Conservation (phyloP, 306 rosid genomes). For the Cucurbita argyrosperma region DNA sequence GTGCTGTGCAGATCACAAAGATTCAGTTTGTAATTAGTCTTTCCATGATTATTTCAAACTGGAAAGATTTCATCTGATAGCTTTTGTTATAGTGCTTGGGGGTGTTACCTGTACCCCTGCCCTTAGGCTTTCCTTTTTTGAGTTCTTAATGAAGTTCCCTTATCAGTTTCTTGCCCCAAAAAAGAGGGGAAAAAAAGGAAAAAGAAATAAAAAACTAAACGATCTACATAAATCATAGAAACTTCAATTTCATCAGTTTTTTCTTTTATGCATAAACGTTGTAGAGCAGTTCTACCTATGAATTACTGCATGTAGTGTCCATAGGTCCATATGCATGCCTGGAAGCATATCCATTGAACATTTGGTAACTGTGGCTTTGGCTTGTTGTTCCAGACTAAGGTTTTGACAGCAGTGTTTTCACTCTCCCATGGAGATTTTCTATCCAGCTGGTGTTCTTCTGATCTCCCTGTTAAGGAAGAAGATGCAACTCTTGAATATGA, state of each 20-base stretch:
- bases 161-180: neutral
- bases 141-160: neutral
- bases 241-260: neutral
- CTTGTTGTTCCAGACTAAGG: constrained; percentile 63
- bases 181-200: too few relatives aligned
- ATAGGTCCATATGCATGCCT: neutral
- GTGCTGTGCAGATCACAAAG: neutral
- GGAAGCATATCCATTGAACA: constrained; percentile 5
- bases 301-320: constrained; percentile 14
- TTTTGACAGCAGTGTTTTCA: constrained; percentile 73
- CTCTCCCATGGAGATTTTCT: constrained; percentile 76
- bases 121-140: neutral
- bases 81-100: neutral
- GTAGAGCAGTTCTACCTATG: constrained; percentile 1
- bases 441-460: constrained; percentile 90
- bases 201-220: neutral
- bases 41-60: neutral
- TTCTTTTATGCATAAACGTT: neutral
- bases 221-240: neutral
- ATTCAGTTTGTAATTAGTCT: neutral
- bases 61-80: neutral
- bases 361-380: constrained; percentile 22
- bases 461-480: constrained; percentile 59
- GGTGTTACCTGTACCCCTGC: neutral
- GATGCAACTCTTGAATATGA: constrained; percentile 71